A percentile compares a stretch with the other conserved stretches of the same genome.
phyloP scores from a whole-genome alignment of 2,329 filamentous ascomycete genomes.

The Knoxdaviesia capensis region DNA sequence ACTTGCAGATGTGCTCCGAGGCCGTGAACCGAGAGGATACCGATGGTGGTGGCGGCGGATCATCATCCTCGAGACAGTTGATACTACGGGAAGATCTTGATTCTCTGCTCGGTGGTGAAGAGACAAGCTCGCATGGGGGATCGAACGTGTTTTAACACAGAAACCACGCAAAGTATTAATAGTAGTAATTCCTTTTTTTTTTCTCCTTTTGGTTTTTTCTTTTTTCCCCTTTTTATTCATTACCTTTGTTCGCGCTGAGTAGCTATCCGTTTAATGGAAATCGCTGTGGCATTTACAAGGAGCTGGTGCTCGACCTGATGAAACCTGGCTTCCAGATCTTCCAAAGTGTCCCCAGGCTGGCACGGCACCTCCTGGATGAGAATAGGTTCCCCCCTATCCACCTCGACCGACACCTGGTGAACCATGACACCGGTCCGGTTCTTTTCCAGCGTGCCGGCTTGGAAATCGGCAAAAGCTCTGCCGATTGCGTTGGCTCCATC shows the following conservation, averaged over 20 bases:
- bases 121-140: too few relatives aligned
- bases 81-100: too few relatives aligned
- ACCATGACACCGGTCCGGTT: constrained; percentile 71
- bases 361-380: constrained; percentile 48
- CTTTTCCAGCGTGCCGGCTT: constrained; percentile 40
- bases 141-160: too few relatives aligned
- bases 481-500: constrained; percentile 64
- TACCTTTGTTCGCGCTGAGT: neutral
- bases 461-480: constrained; percentile 54
- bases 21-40: too few relatives aligned
- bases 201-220: neutral
- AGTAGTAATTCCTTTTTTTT: neutral
- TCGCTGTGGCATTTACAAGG: constrained; percentile 53
- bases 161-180: too few relatives aligned
- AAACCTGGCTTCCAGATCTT: constrained; percentile 50
- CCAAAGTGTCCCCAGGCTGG: constrained; percentile 40
- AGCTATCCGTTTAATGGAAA: too few relatives aligned
- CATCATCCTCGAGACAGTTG: too few relatives aligned
- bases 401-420: constrained; percentile 63
- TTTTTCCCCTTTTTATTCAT: neutral
- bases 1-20: neutral
- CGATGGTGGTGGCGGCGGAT: too few relatives aligned
- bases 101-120: too few relatives aligned
- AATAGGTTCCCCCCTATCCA: constrained; percentile 63
- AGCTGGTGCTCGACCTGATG: constrained; percentile 58